Evolutionary conservation across 768 basidiomycete species (phyloP), one percentile per base, ranked within the genome.

Genomic region (Mycena crocata): DNA sequence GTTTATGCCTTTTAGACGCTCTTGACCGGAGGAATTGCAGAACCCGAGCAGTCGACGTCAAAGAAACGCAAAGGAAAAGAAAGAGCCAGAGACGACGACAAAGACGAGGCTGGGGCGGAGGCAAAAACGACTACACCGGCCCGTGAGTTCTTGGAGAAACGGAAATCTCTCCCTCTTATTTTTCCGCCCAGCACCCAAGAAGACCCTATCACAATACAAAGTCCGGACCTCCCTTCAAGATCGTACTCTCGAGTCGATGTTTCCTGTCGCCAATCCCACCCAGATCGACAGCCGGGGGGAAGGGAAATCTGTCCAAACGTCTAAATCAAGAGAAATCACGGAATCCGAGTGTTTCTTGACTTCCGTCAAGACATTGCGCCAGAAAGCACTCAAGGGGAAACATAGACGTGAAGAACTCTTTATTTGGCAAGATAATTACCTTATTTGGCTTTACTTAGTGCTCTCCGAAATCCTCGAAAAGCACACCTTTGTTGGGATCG

Each of bases 181-280:
- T 26, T 13, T 39, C 17, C 32, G 45, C 48, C 73, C 74, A 31
- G 72, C 74, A 19, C 80, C 80, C 62, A 86, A 85, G 72, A 90
- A 90, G 73, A 75, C 83, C 0, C 84, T 87, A 59, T 90, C 96
- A 3, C 92, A 98, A 28, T 89, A 96, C 76, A 97, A 98, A 85
- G 93, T 98, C 57, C 89, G 97, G 61, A 96, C 94, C 3, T 97
- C 95, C 13, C 80, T 90, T 12, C 83, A 90, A 46, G 93, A 96
- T 63, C 89, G 96, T 37, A 99, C 96, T 0, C 85, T 99, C 19
- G 97, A 99, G 74, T 95, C 95, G 0, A 98, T 98, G 94, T 93
- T 98, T 66, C 91, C 91, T 2, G 83, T 93, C 13, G 72, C 79
- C 26, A 87, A 90, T 66, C 86, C 89, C 4, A 81, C 84, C 8